phyloP scores from a whole-genome alignment of 768 basidiomycete species.

The Boletus speciosus region DNA sequence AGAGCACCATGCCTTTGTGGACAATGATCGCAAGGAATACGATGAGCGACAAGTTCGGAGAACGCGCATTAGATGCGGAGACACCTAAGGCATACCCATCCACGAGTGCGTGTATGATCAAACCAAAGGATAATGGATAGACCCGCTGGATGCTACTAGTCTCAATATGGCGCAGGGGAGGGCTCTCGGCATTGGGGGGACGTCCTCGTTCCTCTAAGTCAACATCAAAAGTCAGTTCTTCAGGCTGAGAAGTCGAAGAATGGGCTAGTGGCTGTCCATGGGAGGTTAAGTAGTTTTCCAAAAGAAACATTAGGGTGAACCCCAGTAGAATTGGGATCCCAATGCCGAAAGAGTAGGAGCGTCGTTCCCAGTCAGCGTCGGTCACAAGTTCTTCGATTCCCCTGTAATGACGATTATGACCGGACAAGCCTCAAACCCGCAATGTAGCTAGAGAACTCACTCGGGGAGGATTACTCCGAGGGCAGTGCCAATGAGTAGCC shows the following conservation, averaged over 20 bases:
- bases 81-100: slow-evolving; percentile 94
- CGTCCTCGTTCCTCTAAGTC: slow-evolving; percentile 57
- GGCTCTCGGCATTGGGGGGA: slow-evolving; percentile 20
- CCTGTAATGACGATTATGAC: slow-evolving; percentile 36
- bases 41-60: slow-evolving; percentile 63
- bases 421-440: neutral
- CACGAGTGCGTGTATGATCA: slow-evolving; percentile 83
- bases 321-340: slow-evolving; percentile 64
- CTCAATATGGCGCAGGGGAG: slow-evolving; percentile 1
- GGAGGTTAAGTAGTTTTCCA: slow-evolving; percentile 60
- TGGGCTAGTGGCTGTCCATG: slow-evolving; percentile 40
- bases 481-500: slow-evolving; percentile 84
- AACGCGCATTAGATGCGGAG: slow-evolving; percentile 46
- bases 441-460: slow-evolving; percentile 45
- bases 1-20: slow-evolving; percentile 69
- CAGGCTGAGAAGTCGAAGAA: slow-evolving; percentile 12
- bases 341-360: slow-evolving; percentile 50
- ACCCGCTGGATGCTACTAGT: slow-evolving; percentile 39
- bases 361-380: slow-evolving; percentile 30
- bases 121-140: slow-evolving; percentile 76
- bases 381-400: slow-evolving; percentile 63
- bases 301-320: slow-evolving; percentile 51
- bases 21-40: slow-evolving; percentile 89
- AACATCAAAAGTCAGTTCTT: slow-evolving; percentile 48
- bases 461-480: slow-evolving; percentile 92